Evolutionary conservation across 768 basidiomycete species (phyloP), one percentile per base, ranked within the genome.

Genomic region (Antrodiella citrinella): DNA sequence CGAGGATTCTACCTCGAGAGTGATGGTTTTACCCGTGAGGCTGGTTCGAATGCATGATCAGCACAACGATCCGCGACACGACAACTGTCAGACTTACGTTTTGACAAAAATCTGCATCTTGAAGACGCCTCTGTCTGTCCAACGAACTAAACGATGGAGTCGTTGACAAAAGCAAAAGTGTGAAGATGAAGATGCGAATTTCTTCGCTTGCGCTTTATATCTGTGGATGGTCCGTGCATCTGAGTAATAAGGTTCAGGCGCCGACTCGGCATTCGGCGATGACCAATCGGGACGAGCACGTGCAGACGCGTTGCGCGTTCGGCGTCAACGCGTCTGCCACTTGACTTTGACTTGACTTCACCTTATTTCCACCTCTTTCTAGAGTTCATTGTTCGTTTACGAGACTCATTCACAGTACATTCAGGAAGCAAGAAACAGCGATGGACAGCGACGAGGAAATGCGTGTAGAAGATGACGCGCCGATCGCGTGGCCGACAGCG

Each of bases 1-100:
- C 53, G 91, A 93, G 58, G 91, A 93, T 72, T 95, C 91, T 63
- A 95, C 91, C 80, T 94, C 92, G 71, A 96, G 86, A 66, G 91
- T 94, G 78, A 94, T 93, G 62, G 94, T 97, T 78, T 96, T 96
- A 68, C 92, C 93, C 82, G 93, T 95, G 62, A 95, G 89, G 85
- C 89, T 92, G 41, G 20, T 57, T 25, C 12, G 30, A 11, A 26
- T 23, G 13, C 22, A 46, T 4, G 20, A 19, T 52, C 26, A 50
- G 54, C 48, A 35, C 48, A 56, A 54, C 49, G 47, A 44, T 40
- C 23, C 48, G 23, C 26, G 19, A 25, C 35, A 35, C 51, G 46
- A 49, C 26, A 57, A 44, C 10, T 53, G 30, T 3, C 13, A 26
- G 4, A 74, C 89, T 52, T 60, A 90, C 90, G 91, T 92, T 74